A percentile compares a stretch with the other conserved stretches of the same genome.
phyloP scores from a whole-genome alignment of 1,139 yeast species.

The Saccharomyces hybrid region DNA sequence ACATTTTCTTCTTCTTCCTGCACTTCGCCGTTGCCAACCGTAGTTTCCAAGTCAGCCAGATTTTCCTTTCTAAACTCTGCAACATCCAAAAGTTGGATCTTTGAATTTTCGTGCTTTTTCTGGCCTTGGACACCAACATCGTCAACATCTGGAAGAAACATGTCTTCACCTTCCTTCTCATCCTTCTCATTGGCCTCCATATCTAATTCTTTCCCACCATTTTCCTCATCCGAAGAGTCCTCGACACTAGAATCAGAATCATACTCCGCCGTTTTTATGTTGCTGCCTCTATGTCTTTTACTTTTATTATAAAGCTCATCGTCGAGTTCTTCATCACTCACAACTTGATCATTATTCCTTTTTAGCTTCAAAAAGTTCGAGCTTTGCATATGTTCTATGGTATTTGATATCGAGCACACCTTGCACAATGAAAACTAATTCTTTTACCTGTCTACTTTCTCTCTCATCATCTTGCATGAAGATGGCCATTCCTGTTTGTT shows the following conservation, averaged over 20 bases:
- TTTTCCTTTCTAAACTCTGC: background rate
- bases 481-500: no score
- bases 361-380: no score
- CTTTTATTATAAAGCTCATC: conserved; percentile 4
- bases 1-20: background rate
- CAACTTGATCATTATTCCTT: no score
- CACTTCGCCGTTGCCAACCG: background rate
- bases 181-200: background rate
- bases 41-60: background rate
- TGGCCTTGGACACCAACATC: background rate
- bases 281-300: background rate
- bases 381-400: no score
- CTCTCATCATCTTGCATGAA: no score
- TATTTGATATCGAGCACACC: no score
- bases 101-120: background rate
- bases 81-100: background rate
- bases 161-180: background rate
- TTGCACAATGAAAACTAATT: no score
- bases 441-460: no score
- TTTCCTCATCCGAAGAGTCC: background rate
- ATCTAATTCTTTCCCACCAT: background rate
- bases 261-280: background rate
- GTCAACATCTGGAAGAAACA: background rate
- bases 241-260: background rate
- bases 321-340: background rate